A percentile compares a stretch with the other conserved stretches of the same genome.
These are phyloP conservation scores for Malassezia yamatoensis DNA, from an alignment of 1,284 basidiomycete species.

Conservation along the genomic window DNA sequence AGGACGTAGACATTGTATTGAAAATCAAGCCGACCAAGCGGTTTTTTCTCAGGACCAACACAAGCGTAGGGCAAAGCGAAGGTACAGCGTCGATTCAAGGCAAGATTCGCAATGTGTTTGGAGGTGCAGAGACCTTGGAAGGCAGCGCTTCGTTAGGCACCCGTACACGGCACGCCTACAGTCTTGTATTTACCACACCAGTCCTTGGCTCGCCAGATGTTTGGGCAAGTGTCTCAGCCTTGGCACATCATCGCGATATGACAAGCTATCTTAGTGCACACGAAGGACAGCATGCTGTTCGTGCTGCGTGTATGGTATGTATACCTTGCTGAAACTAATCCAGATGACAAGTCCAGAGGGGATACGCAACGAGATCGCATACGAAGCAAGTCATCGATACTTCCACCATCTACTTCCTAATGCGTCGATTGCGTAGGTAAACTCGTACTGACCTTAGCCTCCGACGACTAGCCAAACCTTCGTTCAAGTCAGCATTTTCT, in stretches of 20 bases:
- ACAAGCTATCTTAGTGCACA: constrained; percentile 61
- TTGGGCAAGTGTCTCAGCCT: constrained; percentile 57
- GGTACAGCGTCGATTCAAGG: constrained; percentile 54
- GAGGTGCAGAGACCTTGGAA: constrained; percentile 79
- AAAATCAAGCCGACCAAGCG: constrained; percentile 66
- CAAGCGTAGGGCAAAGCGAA: constrained; percentile 87
- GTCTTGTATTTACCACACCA: constrained; percentile 36
- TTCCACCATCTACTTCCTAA: constrained; percentile 27
- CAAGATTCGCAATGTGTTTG: constrained; percentile 62
- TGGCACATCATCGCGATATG: constrained; percentile 61
- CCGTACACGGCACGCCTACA: constrained; percentile 70
- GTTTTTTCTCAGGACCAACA: constrained; percentile 72
- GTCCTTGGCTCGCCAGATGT: constrained; percentile 54
- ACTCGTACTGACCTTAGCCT: constrained; percentile 54
- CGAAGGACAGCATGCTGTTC: constrained; percentile 60
- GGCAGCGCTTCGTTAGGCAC: constrained; percentile 76
- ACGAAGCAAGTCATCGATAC: constrained; percentile 29
- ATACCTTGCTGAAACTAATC: neutral
- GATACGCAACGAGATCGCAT: constrained; percentile 32
- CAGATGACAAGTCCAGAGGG: constrained; percentile 20
- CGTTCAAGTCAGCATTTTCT: constrained; percentile 71
- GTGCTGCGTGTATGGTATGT: constrained; percentile 58
- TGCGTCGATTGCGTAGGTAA: constrained; percentile 26
- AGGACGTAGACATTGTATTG: constrained; percentile 78
- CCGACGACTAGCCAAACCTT: constrained; percentile 65